Evolutionary conservation across 2,329 filamentous ascomycete genomes (phyloP), one percentile per base, ranked within the genome.

Genomic region (Penicillium frequentans): DNA sequence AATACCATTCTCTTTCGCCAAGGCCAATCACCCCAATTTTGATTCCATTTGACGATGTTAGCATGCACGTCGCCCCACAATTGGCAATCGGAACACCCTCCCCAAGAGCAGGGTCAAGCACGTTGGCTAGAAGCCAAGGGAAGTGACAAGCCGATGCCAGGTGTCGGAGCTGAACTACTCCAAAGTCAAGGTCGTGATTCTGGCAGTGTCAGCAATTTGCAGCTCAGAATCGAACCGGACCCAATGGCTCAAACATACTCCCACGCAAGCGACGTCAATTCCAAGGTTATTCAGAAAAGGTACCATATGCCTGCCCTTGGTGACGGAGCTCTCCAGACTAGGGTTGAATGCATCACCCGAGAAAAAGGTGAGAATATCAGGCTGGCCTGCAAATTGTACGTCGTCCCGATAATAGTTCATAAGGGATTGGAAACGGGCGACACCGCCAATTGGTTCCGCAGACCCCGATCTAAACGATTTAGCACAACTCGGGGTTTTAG

Each of bases 161-260:
- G 68, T 91, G 82, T 55, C 85, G 81, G 71, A 93, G 93, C 71
- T 96, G 91, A 54, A 83, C 82, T 42, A 96, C 89, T 13, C 92
- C 93, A 74, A 96, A 96, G 77, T 96, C 93, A 53, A 96, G 85
- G 70, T 96, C 93, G 73, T 96, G 92, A 71, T 96, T 96, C 84
- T 91, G 60, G 26, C 43, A 13, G 42, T 31, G 56, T 60, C 55
- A 64, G 57, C 49, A 62, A 27, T 52, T 31, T 56, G 39, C 55
- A 37, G 26, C 23, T 35, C 35, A 51, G 35, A 49, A 23, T 48
- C 21, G 23, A 53, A 46, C n/a, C 21, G 44, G 16, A 44, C 14
- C 35, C 52, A 27, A 16, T 7, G 33, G 33, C 21, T 9, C 19
- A 60, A 61, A 81, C 86, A 69, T 79, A 91, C 89, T 58, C 91